These are phyloP conservation scores for Penicillium fimorum DNA, from an alignment of 495 filamentous ascomycete genomes.

Conservation along the genomic window DNA sequence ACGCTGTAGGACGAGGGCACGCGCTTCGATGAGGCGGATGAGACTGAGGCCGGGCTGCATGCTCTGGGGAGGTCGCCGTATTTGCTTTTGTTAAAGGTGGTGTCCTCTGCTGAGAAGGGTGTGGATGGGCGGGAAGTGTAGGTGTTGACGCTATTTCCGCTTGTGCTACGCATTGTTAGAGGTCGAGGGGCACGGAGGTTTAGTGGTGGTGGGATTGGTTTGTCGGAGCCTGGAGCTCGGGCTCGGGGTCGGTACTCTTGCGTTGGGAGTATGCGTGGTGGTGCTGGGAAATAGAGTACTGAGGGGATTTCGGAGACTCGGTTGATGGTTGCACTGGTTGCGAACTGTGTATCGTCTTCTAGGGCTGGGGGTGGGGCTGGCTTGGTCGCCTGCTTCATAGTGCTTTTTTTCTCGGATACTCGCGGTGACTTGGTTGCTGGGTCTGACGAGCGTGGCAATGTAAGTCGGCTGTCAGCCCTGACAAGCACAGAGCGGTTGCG, in stretches of 20 bases:
- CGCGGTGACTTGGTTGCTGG: not conserved
- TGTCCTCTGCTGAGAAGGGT: constrained; percentile 19
- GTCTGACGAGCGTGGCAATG: constrained; percentile 11
- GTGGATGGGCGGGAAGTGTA: constrained; percentile 23
- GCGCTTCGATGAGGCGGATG: constrained; percentile 24
- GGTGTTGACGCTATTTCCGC: constrained; percentile 28
- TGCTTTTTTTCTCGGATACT: constrained; percentile 7
- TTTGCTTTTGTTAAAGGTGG: constrained; percentile 17
- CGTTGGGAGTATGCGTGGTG: constrained; percentile 11
- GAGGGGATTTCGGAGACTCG: constrained; percentile 31
- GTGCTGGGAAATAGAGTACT: constrained; percentile 23
- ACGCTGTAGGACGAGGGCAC: constrained; percentile 28
- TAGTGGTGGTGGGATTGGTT: constrained; percentile 13
- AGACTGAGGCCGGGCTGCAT: constrained; percentile 27
- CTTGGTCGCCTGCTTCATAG: not conserved
- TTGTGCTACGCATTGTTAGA: constrained; percentile 31
- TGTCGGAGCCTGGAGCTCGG: constrained; percentile 30
- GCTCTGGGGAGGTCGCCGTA: constrained; percentile 21
- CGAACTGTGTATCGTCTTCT: constrained; percentile 3
- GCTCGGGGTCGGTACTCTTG: constrained; percentile 23
- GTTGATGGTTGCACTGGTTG: constrained; percentile 22
- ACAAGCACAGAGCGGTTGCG: constrained; percentile 18
- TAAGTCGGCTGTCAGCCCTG: constrained; percentile 16
- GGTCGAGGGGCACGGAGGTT: constrained; percentile 17
- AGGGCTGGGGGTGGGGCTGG: constrained; percentile 1